Evolutionary conservation across 768 basidiomycete genomes (phyloP), one percentile per base, ranked within the genome.

Genomic region (Lactarius quietus): DNA sequence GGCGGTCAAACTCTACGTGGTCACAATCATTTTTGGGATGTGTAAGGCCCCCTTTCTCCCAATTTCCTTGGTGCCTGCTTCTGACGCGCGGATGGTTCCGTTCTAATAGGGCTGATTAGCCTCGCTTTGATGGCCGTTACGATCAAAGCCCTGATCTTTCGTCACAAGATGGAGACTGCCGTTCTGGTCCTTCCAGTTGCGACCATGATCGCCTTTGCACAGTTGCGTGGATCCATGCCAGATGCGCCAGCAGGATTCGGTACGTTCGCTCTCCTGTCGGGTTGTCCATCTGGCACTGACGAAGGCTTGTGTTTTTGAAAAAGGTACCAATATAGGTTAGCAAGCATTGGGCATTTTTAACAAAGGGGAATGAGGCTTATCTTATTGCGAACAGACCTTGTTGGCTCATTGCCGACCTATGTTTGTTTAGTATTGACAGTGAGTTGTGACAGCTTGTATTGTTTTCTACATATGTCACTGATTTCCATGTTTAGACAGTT

Each of bases 171-270:
- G 29, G 66, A 68, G 12, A 64, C 69, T 6, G 64, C 69, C 7
- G 67, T 73, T 10, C 58, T 74, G 2, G 69, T 71, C 3, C 48
- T 73, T 9, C 72, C 73, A 1, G 63, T 73, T 14, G 69, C 69
- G 1, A 73, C 73, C 3, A 67, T 74, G 52, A 73, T 74, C 31
- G 73, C 73, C 23, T 74, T 73, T 64, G 70, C 72, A 7, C 68
- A 70, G 38, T 61, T 74, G 29, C 72, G 73, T 7, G 54, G 53
- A 3, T 72, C 72, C 9, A 64, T 74, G 33, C 73, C 73, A 3
- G 65, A 72, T 17, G 73, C 72, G 7, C 72, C 72, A 8, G 41
- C 54, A 28, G 70, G 70, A 0, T 74, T 74, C 29, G 73, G 73
- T 73, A 55, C 28, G 57, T 18, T 61, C 35, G 17, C 10, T 35